phyloP scores from a whole-genome alignment of 139 green algal species.

The Chlamydomonas sphaeroides region DNA sequence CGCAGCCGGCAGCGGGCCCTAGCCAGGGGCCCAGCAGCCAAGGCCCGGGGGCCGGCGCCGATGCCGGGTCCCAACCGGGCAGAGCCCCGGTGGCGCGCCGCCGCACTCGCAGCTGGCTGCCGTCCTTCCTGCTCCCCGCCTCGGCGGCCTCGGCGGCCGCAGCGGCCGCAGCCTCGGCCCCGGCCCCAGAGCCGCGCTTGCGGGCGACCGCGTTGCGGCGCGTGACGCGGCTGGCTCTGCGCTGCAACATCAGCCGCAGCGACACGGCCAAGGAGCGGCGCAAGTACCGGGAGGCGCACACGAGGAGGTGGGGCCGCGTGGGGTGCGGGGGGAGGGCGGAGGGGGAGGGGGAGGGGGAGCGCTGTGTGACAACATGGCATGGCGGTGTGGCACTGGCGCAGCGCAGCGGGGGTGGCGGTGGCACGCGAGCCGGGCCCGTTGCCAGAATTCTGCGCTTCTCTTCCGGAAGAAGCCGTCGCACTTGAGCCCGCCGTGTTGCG shows the following conservation, averaged over 20 bases:
- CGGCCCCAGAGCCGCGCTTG: neutral
- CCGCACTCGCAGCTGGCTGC: neutral
- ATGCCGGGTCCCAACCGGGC: neutral
- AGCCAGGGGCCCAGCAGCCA: too few species aligned
- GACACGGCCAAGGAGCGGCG: slow-evolving; percentile 17
- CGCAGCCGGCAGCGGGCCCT: too few species aligned
- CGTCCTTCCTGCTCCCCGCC: neutral
- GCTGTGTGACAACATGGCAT: neutral
- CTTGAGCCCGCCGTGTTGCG: neutral
- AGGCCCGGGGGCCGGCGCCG: too few species aligned
- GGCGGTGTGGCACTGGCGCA: neutral
- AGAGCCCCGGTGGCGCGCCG: neutral
- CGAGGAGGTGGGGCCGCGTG: neutral
- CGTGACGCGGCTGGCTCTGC: neutral
- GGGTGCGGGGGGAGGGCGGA: neutral
- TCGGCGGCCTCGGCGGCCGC: neutral
- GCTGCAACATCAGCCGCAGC: slow-evolving; percentile 30
- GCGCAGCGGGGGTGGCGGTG: too few species aligned
- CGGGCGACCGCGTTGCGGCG: neutral
- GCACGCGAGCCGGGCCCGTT: too few species aligned
- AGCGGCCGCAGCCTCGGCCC: neutral
- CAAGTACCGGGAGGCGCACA: slow-evolving; percentile 2
- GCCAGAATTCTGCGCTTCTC: neutral
- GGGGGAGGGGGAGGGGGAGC: neutral
- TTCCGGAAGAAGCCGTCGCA: neutral